These are phyloP conservation scores for Botrytis hyacinthi DNA, from an alignment of 2,329 filamentous ascomycete genomes.

Conservation along the genomic window DNA sequence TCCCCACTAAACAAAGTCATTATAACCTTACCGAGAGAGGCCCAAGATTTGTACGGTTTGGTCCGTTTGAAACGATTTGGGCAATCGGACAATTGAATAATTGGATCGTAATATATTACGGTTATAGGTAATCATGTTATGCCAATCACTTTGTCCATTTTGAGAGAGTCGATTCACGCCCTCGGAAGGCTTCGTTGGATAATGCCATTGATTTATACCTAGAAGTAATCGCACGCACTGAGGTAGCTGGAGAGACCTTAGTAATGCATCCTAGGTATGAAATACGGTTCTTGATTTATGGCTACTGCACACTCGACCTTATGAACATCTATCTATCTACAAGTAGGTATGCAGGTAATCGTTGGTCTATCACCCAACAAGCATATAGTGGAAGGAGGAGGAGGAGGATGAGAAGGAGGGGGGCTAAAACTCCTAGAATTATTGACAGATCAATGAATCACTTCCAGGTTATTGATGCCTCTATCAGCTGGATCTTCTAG, in stretches of 20 bases:
- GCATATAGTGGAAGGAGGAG: not conserved
- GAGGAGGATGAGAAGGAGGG: not conserved
- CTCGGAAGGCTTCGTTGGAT: not conserved
- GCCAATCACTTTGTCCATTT: not conserved
- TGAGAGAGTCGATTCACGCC: not conserved
- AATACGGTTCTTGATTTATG: not conserved
- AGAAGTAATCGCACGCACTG: not conserved
- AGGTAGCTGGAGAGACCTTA: not conserved
- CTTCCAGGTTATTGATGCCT: not conserved
- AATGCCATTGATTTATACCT: not conserved
- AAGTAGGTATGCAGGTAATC: not conserved
- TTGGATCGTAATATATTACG: not conserved
- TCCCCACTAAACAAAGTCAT: slow-evolving; percentile 7
- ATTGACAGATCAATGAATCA: not conserved
- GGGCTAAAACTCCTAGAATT: too few species aligned
- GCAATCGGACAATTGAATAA: not conserved
- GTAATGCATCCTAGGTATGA: not conserved
- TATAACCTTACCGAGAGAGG: not conserved
- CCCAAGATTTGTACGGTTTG: not conserved
- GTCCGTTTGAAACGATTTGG: not conserved
- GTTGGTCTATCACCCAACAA: not conserved
- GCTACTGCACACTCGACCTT: not conserved
- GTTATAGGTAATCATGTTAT: not conserved
- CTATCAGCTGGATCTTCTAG: not conserved
- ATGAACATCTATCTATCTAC: not conserved